Evolutionary conservation across 352 stramenopile genomes (phyloP).

Genomic region (Aphanomyces stellatus): DNA sequence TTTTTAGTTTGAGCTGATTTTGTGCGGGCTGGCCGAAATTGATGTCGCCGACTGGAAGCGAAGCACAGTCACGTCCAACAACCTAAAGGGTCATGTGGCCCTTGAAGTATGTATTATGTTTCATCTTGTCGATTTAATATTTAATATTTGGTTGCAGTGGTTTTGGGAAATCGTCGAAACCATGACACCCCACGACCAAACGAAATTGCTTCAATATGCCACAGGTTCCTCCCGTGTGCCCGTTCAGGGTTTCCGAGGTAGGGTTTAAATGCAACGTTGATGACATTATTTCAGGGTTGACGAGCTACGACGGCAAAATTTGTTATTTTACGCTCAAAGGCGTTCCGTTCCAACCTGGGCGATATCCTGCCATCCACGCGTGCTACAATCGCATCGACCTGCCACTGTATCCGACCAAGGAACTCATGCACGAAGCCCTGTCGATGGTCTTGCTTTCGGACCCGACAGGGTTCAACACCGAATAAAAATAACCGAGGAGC

Average conservation of each 20-base stretch:
- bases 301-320: slow-evolving; percentile 72
- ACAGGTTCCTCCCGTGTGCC: slow-evolving; percentile 94
- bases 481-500: no score
- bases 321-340: slow-evolving; percentile 69
- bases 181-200: slow-evolving; percentile 89
- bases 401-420: slow-evolving; percentile 84
- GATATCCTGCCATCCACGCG: slow-evolving; percentile 31
- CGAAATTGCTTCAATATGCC: slow-evolving; percentile 95
- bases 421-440: slow-evolving; percentile 38
- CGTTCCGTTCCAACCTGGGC: neutral
- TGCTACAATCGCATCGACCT: slow-evolving; percentile 90
- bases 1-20: slow-evolving; percentile 84
- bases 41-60: slow-evolving; percentile 91
- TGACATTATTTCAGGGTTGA: slow-evolving; percentile 29
- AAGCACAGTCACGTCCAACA: slow-evolving; percentile 61
- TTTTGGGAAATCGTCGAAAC: slow-evolving; percentile 84
- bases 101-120: no score
- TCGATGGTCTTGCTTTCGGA: slow-evolving; percentile 35
- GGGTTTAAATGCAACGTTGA: neutral
- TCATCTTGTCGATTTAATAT: no score
- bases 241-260: slow-evolving; percentile 58
- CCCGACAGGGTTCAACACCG: slow-evolving; percentile 10
- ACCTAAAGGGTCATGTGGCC: slow-evolving; percentile 40
- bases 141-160: slow-evolving; percentile 53
- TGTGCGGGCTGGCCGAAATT: slow-evolving; percentile 92